A percentile compares a stretch with the other conserved stretches of the same genome.
phyloP scores from a whole-genome alignment of 2,329 filamentous ascomycete species.

The Neopestalotiopsis sp. region DNA sequence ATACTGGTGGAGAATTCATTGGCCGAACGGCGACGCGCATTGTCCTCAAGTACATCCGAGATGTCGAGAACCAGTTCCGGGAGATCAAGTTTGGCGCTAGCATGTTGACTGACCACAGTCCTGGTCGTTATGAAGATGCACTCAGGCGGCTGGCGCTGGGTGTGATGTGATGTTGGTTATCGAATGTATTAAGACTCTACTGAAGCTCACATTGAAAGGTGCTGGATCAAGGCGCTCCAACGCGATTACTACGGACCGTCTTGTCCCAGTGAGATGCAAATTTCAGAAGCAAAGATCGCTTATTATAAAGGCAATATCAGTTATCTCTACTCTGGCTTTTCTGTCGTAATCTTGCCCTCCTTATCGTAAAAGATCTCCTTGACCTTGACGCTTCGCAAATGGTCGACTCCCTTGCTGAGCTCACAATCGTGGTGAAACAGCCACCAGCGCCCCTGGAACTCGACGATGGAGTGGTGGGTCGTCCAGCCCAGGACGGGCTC shows the following conservation, averaged over 20 bases:
- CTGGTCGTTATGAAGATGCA: conserved; percentile 74
- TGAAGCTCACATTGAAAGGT: background rate
- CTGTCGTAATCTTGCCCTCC: conserved; percentile 64
- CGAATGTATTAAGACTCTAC: background rate
- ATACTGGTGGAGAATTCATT: conserved; percentile 52
- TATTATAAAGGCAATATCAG: conserved; percentile 25
- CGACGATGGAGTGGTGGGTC: conserved; percentile 80
- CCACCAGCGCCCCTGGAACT: conserved; percentile 76
- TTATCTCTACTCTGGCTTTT: conserved; percentile 37
- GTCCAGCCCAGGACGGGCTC: conserved; percentile 83
- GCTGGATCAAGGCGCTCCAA: too few species aligned
- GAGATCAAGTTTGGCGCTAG: conserved; percentile 75
- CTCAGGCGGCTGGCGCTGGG: conserved; percentile 64
- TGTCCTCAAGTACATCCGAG: conserved; percentile 72
- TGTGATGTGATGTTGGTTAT: conserved; percentile 37
- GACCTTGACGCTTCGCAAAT: conserved; percentile 76
- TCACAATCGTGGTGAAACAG: conserved; percentile 79
- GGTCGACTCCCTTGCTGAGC: conserved; percentile 71
- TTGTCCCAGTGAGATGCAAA: too few species aligned
- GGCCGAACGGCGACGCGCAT: conserved; percentile 71
- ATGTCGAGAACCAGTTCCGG: conserved; percentile 73
- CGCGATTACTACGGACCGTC: too few species aligned
- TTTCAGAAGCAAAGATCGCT: too few species aligned
- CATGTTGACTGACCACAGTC: conserved; percentile 79
- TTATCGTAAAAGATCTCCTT: conserved; percentile 76